Percentiles rank a stretch among this genome's conserved stretches.
phyloP scores from a whole-genome alignment of 805 yeast species.

The Starmera pachycereana region DNA sequence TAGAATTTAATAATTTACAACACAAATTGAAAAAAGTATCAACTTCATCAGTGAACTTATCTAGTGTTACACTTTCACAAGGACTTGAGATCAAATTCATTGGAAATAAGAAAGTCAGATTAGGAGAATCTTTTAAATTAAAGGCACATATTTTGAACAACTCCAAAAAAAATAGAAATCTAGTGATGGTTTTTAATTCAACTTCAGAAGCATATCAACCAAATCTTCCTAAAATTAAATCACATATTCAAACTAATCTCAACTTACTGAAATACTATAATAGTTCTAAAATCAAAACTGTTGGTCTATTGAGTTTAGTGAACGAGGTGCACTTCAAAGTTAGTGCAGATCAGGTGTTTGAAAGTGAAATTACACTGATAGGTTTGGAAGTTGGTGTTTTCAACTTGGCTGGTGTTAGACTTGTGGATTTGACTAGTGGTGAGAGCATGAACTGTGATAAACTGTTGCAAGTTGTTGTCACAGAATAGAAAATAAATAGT shows the following conservation, averaged over 20 bases:
- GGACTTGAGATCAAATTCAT: constrained; percentile 43
- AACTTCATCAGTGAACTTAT: constrained; percentile 1
- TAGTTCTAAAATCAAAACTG: constrained; percentile 27
- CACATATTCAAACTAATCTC: constrained; percentile 13
- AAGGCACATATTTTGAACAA: constrained; percentile 56
- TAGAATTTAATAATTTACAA: constrained; percentile 6
- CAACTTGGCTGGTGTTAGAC: constrained; percentile 51
- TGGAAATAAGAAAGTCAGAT: constrained; percentile 49
- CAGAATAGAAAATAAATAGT: constrained; percentile 6
- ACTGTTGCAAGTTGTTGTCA: constrained; percentile 57
- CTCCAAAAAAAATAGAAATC: constrained; percentile 37
- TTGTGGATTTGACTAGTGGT: constrained; percentile 53
- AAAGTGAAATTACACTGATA: constrained; percentile 47
- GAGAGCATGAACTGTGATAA: constrained; percentile 65
- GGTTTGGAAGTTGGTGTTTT: constrained; percentile 59
- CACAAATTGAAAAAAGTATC: constrained; percentile 2
- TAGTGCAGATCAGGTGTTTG: constrained; percentile 52
- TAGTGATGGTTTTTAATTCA: constrained; percentile 33
- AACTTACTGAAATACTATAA: constrained; percentile 25
- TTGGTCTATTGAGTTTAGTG: constrained; percentile 52
- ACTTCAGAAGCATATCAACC: constrained; percentile 12
- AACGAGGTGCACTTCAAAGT: constrained; percentile 55
- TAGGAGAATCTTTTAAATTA: constrained; percentile 57
- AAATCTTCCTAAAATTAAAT: constrained; percentile 15
- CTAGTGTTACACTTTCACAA: constrained; percentile 11